Conservation (phyloP, 345 rosid genomes). For the Heritiera fomes region DNA sequence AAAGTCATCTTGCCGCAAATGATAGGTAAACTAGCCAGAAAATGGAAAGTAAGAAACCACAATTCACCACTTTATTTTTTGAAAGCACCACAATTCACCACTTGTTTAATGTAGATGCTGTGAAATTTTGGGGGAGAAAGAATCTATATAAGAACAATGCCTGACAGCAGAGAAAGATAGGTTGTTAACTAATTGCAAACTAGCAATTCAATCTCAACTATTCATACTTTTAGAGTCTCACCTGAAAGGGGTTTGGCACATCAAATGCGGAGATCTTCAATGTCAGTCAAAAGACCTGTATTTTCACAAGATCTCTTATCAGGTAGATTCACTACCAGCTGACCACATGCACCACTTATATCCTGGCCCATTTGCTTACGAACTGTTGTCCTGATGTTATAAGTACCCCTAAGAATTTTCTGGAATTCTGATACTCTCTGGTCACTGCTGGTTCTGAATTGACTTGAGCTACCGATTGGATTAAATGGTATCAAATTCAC, state of each 20-base stretch:
- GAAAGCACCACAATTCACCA: background rate
- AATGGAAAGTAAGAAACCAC: background rate
- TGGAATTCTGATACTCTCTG: constrained; percentile 70
- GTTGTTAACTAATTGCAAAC: background rate
- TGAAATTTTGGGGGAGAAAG: background rate
- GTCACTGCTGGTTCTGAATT: constrained; percentile 60
- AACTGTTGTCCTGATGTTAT: constrained; percentile 77
- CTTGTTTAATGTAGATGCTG: background rate
- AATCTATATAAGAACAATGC: background rate
- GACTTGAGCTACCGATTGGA: constrained; percentile 73
- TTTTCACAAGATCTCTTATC: constrained; percentile 36
- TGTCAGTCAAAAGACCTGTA: constrained; percentile 50
- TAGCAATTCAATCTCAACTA: background rate
- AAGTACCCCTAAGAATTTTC: constrained; percentile 70
- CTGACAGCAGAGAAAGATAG: background rate
- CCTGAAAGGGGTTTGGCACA: constrained; percentile 7
- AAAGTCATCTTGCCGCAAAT: background rate
- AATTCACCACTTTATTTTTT: background rate
- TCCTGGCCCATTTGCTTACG: constrained; percentile 94
- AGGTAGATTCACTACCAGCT: constrained; percentile 72
- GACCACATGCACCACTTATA: constrained; percentile 94
- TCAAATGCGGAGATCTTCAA: constrained; percentile 79
- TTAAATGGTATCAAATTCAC: constrained; percentile 93
- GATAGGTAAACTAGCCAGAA: background rate
- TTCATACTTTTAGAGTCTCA: background rate